These are phyloP conservation scores for Kwoniella dendrophila DNA, from an alignment of 768 basidiomycete genomes.

Conservation along the genomic window DNA sequence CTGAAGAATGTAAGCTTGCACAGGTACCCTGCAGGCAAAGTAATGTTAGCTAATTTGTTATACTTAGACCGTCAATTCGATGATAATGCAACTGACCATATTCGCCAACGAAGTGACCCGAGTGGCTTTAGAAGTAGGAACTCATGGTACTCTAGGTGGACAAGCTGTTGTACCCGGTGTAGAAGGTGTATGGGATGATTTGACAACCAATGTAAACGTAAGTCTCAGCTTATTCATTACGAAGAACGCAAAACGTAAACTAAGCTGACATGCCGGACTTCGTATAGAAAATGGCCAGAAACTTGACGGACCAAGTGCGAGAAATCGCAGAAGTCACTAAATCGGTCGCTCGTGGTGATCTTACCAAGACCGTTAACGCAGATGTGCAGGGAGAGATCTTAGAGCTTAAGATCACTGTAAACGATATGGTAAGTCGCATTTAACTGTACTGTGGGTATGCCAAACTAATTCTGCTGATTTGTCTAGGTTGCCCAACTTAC, in stretches of 20 bases:
- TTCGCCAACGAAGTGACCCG: conserved; percentile 56
- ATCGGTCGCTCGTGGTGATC: conserved; percentile 56
- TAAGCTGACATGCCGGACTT: conserved; percentile 8
- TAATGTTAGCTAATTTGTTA: neutral
- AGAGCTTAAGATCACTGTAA: conserved; percentile 56
- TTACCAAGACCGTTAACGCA: conserved; percentile 53
- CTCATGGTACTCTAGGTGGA: conserved; percentile 55
- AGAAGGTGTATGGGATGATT: conserved; percentile 55
- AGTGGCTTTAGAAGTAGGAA: conserved; percentile 57
- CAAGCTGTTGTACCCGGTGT: conserved; percentile 56
- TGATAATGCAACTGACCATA: conserved; percentile 52
- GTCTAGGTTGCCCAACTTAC: conserved; percentile 54
- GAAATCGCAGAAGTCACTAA: conserved; percentile 58
- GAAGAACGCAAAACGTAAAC: neutral
- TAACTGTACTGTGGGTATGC: no score
- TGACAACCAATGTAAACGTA: conserved; percentile 56
- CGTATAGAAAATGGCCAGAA: conserved; percentile 55
- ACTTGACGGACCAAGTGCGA: conserved; percentile 57
- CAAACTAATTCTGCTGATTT: no score
- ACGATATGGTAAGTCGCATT: conserved; percentile 52
- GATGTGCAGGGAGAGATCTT: conserved; percentile 57
- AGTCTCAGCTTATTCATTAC: no score
- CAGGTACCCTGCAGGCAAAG: neutral
- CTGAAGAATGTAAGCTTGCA: conserved; percentile 56
- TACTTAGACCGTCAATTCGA: conserved; percentile 54